Evolutionary conservation across 1,139 yeast genomes (phyloP).

Genomic region (Blastobotrys aristatus): DNA sequence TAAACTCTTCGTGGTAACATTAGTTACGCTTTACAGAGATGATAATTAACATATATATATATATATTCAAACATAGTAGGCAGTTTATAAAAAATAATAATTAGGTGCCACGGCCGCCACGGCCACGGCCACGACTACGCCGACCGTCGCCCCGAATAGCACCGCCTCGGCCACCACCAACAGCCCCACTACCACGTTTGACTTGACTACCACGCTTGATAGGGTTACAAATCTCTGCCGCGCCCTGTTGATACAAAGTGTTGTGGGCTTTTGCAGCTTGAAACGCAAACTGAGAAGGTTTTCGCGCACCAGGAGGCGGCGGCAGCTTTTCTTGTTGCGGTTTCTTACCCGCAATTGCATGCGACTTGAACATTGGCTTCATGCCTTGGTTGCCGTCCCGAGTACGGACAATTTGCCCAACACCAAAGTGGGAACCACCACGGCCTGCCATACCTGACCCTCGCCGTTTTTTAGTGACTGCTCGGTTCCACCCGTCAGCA

Average conservation of each 20-base stretch:
- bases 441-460: background rate
- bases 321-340: background rate
- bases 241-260: background rate
- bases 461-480: background rate
- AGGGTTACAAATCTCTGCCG: background rate
- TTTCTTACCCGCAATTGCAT: background rate
- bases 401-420: background rate
- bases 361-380: background rate
- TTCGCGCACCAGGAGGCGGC: slow-evolving; percentile 6
- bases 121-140: background rate
- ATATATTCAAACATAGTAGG: too few species aligned
- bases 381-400: background rate
- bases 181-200: background rate
- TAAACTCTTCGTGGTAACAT: too few species aligned
- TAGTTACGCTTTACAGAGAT: too few species aligned
- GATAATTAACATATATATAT: too few species aligned
- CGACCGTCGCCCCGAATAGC: background rate
- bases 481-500: background rate
- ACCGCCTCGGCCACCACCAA: background rate
- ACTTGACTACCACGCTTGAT: background rate
- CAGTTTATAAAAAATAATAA: too few species aligned
- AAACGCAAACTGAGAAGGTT: background rate
- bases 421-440: background rate
- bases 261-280: background rate
- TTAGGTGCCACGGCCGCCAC: background rate